These are phyloP conservation scores for Phytophthora pini DNA, from an alignment of 352 stramenopile species.

Conservation along the genomic window DNA sequence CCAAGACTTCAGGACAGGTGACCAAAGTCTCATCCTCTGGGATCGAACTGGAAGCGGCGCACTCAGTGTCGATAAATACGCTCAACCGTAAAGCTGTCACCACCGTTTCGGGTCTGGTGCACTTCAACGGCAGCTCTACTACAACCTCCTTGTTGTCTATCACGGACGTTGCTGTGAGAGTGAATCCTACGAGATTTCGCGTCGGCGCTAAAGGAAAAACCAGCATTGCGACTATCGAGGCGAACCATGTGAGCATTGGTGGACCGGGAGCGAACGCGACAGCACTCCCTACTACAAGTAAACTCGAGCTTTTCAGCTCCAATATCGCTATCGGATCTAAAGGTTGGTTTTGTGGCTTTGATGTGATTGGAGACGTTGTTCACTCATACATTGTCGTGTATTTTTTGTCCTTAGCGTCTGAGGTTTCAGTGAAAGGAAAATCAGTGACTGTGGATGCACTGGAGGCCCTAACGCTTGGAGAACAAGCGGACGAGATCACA, in stretches of 20 bases:
- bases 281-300: conserved; percentile 16
- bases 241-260: conserved; percentile 39
- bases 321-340: conserved; percentile 42
- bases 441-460: conserved; percentile 30
- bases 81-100: conserved; percentile 28
- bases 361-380: conserved; percentile 8
- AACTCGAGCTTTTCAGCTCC: conserved; percentile 37
- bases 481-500: conserved; percentile 23
- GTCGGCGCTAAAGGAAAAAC: conserved; percentile 39
- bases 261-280: conserved; percentile 38
- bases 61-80: conserved; percentile 36
- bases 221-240: conserved; percentile 35
- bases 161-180: conserved; percentile 29
- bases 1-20: conserved; percentile 29
- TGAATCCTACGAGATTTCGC: conserved; percentile 33
- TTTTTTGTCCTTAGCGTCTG: conserved; percentile 29
- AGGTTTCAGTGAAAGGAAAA: conserved; percentile 34
- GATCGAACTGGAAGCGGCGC: conserved; percentile 40
- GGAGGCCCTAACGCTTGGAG: conserved; percentile 29
- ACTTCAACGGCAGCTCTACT: conserved; percentile 38
- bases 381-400: conserved; percentile 6
- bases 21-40: conserved; percentile 40
- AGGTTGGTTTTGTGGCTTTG: conserved; percentile 27
- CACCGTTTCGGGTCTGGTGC: conserved; percentile 37
- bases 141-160: conserved; percentile 26